Evolutionary conservation across 169 alveolate genomes (phyloP).

Genomic region (Cyclospora cayetanensis): DNA sequence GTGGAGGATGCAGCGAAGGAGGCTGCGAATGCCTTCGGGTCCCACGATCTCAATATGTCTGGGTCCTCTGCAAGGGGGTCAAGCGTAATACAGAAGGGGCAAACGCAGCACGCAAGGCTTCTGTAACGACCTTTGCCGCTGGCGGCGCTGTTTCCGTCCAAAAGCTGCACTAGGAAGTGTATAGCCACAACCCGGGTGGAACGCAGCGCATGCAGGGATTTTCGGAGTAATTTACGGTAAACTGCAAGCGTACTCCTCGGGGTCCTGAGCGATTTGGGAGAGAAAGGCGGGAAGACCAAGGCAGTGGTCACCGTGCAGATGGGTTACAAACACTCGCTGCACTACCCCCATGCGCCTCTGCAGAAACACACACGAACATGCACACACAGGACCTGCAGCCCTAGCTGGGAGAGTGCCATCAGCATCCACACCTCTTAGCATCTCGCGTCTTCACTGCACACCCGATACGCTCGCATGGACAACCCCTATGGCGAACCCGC

Average conservation of each 20-base stretch:
- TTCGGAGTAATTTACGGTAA: not conserved
- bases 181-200: no score
- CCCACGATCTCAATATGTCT: conserved; percentile 81
- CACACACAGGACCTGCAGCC: no score
- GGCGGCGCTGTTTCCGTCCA: not conserved
- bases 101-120: no score
- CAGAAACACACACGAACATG: not conserved
- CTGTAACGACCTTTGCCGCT: no score
- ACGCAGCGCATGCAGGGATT: not conserved
- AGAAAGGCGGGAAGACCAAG: conserved; percentile 82
- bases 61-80: conserved; percentile 72
- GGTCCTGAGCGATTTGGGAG: conserved; percentile 72
- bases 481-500: no score
- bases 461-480: no score
- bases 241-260: conserved; percentile 17
- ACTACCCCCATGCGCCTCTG: conserved; percentile 72
- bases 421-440: no score
- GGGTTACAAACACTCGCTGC: conserved; percentile 82
- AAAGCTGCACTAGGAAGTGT: conserved; percentile 5
- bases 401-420: no score
- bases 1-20: conserved; percentile 64
- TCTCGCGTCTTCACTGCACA: no score
- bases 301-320: conserved; percentile 89
- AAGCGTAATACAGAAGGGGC: no score
- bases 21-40: conserved; percentile 80